Conservation (phyloP, 1,284 basidiomycete genomes). For the Phlebopus sp. region DNA sequence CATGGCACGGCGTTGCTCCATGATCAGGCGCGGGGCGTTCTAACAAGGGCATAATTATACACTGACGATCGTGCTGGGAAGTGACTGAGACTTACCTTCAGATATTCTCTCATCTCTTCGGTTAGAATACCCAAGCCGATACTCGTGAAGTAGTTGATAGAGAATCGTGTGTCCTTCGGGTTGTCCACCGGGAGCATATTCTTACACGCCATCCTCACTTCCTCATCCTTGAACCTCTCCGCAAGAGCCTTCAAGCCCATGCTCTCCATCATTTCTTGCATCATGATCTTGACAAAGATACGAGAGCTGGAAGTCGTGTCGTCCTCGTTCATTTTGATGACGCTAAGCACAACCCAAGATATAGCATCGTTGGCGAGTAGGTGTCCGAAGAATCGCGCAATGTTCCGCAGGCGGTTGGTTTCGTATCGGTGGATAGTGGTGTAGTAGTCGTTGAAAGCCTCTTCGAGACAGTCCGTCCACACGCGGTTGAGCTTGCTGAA, state of each 20-base stretch:
- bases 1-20: slow-evolving; percentile 88
- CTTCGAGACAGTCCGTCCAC: slow-evolving; percentile 89
- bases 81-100: slow-evolving; percentile 63
- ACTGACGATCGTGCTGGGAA: slow-evolving; percentile 2
- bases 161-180: slow-evolving; percentile 94
- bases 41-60: slow-evolving; percentile 30
- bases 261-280: slow-evolving; percentile 91
- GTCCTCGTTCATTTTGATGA: slow-evolving; percentile 94
- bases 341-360: slow-evolving; percentile 84
- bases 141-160: slow-evolving; percentile 98
- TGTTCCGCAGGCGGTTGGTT: slow-evolving; percentile 96
- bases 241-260: slow-evolving; percentile 85
- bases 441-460: slow-evolving; percentile 90
- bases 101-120: slow-evolving; percentile 94
- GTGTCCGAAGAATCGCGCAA: slow-evolving; percentile 95
- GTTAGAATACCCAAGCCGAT: slow-evolving; percentile 90
- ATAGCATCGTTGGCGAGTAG: slow-evolving; percentile 83
- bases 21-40: slow-evolving; percentile 88
- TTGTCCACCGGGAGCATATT: slow-evolving; percentile 96
- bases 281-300: slow-evolving; percentile 97
- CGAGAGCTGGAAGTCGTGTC: slow-evolving; percentile 95
- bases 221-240: slow-evolving; percentile 85
- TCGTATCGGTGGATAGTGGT: slow-evolving; percentile 98
- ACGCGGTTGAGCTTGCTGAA: slow-evolving; percentile 94
- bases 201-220: slow-evolving; percentile 71